A percentile compares a stretch with the other conserved stretches of the same genome.
phyloP scores from a whole-genome alignment of 1,139 yeast genomes.

The Candida sp. region DNA sequence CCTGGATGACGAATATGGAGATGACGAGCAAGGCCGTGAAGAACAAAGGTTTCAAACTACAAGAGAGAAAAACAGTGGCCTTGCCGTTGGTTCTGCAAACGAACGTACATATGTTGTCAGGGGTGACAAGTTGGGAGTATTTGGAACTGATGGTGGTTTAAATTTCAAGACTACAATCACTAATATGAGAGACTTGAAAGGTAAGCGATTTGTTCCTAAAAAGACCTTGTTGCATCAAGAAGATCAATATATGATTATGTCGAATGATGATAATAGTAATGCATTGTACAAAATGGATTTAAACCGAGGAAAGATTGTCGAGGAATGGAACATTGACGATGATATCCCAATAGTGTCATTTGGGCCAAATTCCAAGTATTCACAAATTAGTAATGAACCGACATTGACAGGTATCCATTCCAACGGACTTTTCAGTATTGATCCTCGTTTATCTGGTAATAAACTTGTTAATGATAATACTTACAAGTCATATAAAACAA shows the following conservation, averaged over 20 bases:
- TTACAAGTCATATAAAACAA: constrained; percentile 44
- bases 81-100: constrained; percentile 68
- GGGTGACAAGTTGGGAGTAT: constrained; percentile 79
- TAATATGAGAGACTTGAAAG: constrained; percentile 50
- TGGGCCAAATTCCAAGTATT: constrained; percentile 68
- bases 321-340: constrained; percentile 65
- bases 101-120: constrained; percentile 77
- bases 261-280: constrained; percentile 40
- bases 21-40: constrained; percentile 11
- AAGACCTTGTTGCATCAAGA: constrained; percentile 74
- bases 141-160: constrained; percentile 52
- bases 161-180: constrained; percentile 67
- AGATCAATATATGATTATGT: constrained; percentile 67
- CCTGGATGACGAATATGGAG: constrained; percentile 19
- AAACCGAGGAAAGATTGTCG: constrained; percentile 74
- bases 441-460: constrained; percentile 63
- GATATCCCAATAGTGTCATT: constrained; percentile 49
- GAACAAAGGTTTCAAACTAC: background rate
- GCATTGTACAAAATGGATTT: constrained; percentile 72
- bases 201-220: constrained; percentile 55
- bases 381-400: constrained; percentile 70
- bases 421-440: constrained; percentile 67
- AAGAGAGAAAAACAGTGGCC: constrained; percentile 49
- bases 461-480: constrained; percentile 49
- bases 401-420: constrained; percentile 69